phyloP scores from a whole-genome alignment of 139 green algal genomes.

The Axilococcus clingmanii region DNA sequence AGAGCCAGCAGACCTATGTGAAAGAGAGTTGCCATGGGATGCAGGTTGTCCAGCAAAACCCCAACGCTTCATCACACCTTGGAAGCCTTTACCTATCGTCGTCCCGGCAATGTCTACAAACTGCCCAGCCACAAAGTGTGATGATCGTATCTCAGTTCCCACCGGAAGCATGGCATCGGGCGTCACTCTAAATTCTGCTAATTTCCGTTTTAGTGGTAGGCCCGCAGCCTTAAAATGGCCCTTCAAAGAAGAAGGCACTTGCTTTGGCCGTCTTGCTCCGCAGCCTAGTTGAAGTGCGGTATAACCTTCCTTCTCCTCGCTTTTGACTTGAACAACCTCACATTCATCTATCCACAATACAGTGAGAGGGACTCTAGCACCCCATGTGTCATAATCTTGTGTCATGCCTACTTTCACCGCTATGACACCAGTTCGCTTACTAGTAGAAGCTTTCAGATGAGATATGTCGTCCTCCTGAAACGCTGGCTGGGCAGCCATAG shows the following conservation, averaged over 20 bases:
- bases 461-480: neutral
- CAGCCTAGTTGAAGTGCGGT: slow-evolving; percentile 70
- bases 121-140: slow-evolving; percentile 88
- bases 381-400: slow-evolving; percentile 87
- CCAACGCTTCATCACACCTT: slow-evolving; percentile 90
- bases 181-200: slow-evolving; percentile 79
- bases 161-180: slow-evolving; percentile 76
- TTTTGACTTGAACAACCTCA: slow-evolving; percentile 81
- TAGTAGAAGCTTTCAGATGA: no score
- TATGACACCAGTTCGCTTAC: slow-evolving; percentile 64
- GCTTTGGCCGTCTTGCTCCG: slow-evolving; percentile 62
- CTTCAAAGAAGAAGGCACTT: slow-evolving; percentile 27
- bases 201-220: slow-evolving; percentile 59
- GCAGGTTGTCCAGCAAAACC: slow-evolving; percentile 80
- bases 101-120: slow-evolving; percentile 84
- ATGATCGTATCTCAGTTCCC: slow-evolving; percentile 62
- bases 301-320: slow-evolving; percentile 58
- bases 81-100: slow-evolving; percentile 92
- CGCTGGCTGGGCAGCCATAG: neutral
- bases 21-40: slow-evolving; percentile 78
- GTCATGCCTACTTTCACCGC: slow-evolving; percentile 96
- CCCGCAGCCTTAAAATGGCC: slow-evolving; percentile 23
- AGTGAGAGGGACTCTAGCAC: slow-evolving; percentile 76
- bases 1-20: slow-evolving; percentile 61
- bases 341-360: slow-evolving; percentile 96